Evolutionary conservation across 768 basidiomycete species (phyloP), one percentile per base, ranked within the genome.

Genomic region (Gymnopilus dilepis): DNA sequence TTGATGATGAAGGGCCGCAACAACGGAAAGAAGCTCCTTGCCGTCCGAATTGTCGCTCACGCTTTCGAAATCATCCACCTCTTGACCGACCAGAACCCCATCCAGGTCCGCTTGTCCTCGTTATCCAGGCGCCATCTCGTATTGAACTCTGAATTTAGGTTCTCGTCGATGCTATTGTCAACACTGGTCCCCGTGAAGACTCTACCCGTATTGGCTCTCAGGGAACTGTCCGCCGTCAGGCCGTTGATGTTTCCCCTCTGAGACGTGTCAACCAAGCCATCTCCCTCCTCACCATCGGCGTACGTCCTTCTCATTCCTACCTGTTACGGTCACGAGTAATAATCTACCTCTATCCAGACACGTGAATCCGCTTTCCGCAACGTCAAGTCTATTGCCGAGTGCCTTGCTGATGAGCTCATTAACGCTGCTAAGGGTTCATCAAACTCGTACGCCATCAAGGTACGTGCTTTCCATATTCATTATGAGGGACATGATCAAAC

Each of bases 1-100:
- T 81, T 99, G 76, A 99, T 99, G 97, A 99, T 99, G 97, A 97
- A 99, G 83, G 97, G 97, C 64, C 95, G 97, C 80, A 99, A 99
- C 90, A 99, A 96, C 82, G 97, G 97, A 75, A 98, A 99, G 86
- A 99, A 99, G 82, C 89, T 99, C 76, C 81, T 99, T 78, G 91
- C 97, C 72, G 94, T 99, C 78, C 95, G 97, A 80, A 99, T 99
- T 73, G 97, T 99, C 73, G 93, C 95, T 62, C 97, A 99, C 79
- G 93, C 97, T 34, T 99, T 99, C 77, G 97, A 99, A 83, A 96
- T 99, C 78, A 96, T 99, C 82, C 92, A 99, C 85, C 95, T 99
- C 78, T 92, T 99, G 79, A 95, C 94, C 71, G 97, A 99, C 87
- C 95, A 97, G 82, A 99, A 99, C 85, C 97, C 97, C 65, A 95